phyloP scores from a whole-genome alignment of 148 eudicot species.

The Cornus kousa region DNA sequence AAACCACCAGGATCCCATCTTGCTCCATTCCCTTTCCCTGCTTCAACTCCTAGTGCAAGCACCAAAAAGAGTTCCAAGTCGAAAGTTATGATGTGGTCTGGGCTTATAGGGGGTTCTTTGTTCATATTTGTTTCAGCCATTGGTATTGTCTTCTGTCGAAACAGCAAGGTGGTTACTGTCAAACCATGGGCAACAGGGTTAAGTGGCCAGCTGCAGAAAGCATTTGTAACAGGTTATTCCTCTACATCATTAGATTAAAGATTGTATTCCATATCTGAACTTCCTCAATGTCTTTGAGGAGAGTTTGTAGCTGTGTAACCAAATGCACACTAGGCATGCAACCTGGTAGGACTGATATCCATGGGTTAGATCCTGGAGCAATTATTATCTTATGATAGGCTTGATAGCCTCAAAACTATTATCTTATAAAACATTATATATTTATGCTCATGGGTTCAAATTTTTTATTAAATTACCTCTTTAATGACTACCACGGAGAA shows the following conservation, averaged over 20 bases:
- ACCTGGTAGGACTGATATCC: not conserved
- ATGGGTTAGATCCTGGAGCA: not conserved
- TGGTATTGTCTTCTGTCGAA: conserved; percentile 39
- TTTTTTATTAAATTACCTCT: no score
- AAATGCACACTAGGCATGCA: not conserved
- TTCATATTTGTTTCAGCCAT: conserved; percentile 32
- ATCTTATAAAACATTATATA: no score
- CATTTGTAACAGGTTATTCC: conserved; percentile 68
- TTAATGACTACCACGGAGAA: not conserved
- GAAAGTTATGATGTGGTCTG: conserved; percentile 32
- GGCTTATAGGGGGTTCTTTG: conserved; percentile 36
- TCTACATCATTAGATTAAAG: not conserved
- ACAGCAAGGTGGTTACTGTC: conserved; percentile 53
- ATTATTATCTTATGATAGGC: not conserved
- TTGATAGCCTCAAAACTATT: not conserved
- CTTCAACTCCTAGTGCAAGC: conserved; percentile 19
- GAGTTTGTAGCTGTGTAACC: not conserved
- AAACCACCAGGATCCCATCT: conserved; percentile 18
- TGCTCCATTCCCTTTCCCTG: conserved; percentile 27
- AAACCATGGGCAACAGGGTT: conserved; percentile 88
- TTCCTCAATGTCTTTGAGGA: not conserved
- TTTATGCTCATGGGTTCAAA: no score
- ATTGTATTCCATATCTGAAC: not conserved
- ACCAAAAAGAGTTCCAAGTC: conserved; percentile 12
- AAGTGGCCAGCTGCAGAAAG: conserved; percentile 88